phyloP scores from a whole-genome alignment of 176 grass and related monocot species.

The Melocanna baccifera region DNA sequence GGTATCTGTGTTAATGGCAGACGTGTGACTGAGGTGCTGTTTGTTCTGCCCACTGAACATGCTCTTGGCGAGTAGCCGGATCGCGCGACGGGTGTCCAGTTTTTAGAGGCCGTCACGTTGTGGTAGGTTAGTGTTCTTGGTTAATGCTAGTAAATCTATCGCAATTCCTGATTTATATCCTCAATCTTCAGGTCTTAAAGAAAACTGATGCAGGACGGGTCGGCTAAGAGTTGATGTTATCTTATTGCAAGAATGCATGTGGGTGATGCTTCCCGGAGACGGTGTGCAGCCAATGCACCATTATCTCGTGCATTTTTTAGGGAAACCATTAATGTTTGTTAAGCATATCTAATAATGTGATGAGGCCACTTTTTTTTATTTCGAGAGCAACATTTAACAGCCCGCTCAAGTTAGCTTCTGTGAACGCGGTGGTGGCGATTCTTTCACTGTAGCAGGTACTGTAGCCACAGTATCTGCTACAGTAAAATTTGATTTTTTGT shows the following conservation, averaged over 20 bases:
- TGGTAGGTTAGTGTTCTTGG: neutral
- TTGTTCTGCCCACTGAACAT: slow-evolving; percentile 14
- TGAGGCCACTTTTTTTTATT: neutral
- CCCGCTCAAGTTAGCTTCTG: too few relatives aligned
- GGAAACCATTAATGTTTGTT: neutral
- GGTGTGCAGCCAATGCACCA: neutral
- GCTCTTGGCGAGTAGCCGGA: neutral
- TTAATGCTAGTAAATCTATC: neutral
- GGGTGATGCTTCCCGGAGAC: neutral
- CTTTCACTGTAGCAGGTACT: too few relatives aligned
- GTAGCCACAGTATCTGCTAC: too few relatives aligned
- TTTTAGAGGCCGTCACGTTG: neutral
- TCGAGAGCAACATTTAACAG: neutral
- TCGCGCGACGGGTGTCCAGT: slow-evolving; percentile 15
- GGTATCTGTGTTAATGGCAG: neutral
- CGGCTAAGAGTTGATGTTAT: neutral
- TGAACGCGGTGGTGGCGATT: too few relatives aligned
- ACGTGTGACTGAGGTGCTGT: neutral
- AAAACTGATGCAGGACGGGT: neutral
- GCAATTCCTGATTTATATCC: neutral
- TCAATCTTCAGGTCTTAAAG: slow-evolving; percentile 14
- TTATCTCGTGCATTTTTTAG: neutral
- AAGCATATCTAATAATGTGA: neutral
- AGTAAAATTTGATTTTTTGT: too few relatives aligned
- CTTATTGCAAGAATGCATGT: neutral